Percentiles rank a stretch among this genome's conserved stretches.
These are phyloP conservation scores for Plantago coronopus DNA, from an alignment of 305 asterid species.

Conservation along the genomic window DNA sequence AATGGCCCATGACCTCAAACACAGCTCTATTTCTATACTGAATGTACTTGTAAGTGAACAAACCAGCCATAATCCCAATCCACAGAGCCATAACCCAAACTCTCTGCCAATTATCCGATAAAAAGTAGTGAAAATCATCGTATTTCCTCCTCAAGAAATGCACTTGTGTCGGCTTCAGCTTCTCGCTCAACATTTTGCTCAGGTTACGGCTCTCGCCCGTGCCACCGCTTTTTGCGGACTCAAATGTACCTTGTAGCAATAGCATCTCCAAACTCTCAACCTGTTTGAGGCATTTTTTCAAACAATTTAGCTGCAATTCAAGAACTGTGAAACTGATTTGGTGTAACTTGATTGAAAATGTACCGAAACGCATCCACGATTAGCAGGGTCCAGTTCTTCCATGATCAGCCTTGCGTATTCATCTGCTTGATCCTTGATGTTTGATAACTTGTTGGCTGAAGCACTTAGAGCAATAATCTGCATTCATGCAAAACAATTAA, in stretches of 20 bases:
- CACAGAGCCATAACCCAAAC: conserved; percentile 48
- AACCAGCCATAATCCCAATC: conserved; percentile 43
- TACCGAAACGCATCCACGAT: conserved; percentile 61
- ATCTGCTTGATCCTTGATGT: conserved; percentile 50
- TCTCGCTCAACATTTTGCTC: conserved; percentile 52
- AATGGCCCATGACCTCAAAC: conserved; percentile 49
- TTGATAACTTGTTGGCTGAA: conserved; percentile 54
- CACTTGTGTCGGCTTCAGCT: conserved; percentile 23
- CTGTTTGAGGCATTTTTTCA: conserved; percentile 26
- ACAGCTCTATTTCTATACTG: conserved; percentile 42
- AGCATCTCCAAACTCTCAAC: conserved; percentile 56
- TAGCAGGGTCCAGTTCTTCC: conserved; percentile 66
- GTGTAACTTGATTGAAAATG: background rate
- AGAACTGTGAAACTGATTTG: background rate
- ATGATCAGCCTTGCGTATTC: conserved; percentile 59
- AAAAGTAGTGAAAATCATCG: conserved; percentile 27
- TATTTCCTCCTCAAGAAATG: conserved; percentile 29
- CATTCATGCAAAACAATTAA: background rate
- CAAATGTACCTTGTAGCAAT: conserved; percentile 44
- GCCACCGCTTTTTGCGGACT: conserved; percentile 20
- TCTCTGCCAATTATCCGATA: conserved; percentile 54
- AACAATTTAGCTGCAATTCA: background rate
- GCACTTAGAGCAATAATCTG: conserved; percentile 62
- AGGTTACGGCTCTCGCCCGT: conserved; percentile 38
- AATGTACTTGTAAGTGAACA: conserved; percentile 46